Base-by-base conservation (phyloP, 2,329 filamentous ascomycete species). In the Colletotrichum sp. region DNA sequence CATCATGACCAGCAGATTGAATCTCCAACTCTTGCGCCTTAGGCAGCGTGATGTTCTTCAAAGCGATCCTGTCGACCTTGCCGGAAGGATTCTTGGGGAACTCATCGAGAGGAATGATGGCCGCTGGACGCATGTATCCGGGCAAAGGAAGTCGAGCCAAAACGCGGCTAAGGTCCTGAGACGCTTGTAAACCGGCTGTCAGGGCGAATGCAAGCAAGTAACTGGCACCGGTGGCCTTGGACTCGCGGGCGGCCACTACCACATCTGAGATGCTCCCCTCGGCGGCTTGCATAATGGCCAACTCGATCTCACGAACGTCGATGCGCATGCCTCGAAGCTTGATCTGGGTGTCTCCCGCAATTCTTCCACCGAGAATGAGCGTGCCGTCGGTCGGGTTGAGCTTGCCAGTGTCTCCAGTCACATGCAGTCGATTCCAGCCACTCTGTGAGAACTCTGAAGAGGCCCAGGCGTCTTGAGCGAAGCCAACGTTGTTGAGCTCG, bases 301-400 rank as follows among this genome's bases (percentile, higher is more conserved):
- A 72, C 71, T 86, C 85, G 8, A 87, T 74, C 52, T 87, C 85
- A 32, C 84, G 80, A 3, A 88, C 80, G 67, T 88, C 85, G 12
- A 86, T 72, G 4, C 86, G 84, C 75, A 84, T 78, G 1, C 80
- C 81, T 6, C 80, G 79, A 6, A 81, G 77, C 72, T 82, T 82
- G 77, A 81, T 78, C 69, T 88, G 84, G 52, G 84, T 82, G 79
- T 89, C 88, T 4, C 82, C 84, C 0, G 77, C 78, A 3, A 83
- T 80, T 5, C 88, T 83, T 2, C 86, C 85, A 6, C 84, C 75
- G 48, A 83, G 26, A 16, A 39, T 22, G 6, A 72, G 48, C 8
- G 30, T 8, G 2, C 70, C 64, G 16, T 72, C 70, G 48, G 8
- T n/a, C 6, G 22, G 55, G 8, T 24, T 44, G 16, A 67, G 32